Percentiles rank a stretch among this genome's conserved stretches.
Conservation (phyloP, 306 rosid species). For the cucumber (Cucumis sativus) region Cucumber_9930_V3 NC_026659.2:13969501-13970000, state of each 20-base stretch:
- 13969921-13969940: too few relatives aligned
- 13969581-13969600: neutral
- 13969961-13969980: too few relatives aligned
- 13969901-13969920: too few relatives aligned
- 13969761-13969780: constrained; percentile 1
- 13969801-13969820: neutral
- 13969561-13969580: neutral
- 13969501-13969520: neutral
- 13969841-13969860: too few relatives aligned
- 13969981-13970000: too few relatives aligned
- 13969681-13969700: neutral
- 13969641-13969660: neutral
- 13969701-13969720: neutral
- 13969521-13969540: neutral
- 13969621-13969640: neutral
- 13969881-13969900: too few relatives aligned
- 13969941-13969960: too few relatives aligned
- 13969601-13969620: neutral
- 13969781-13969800: constrained; percentile 2
- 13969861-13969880: too few relatives aligned
- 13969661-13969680: neutral
- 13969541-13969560: neutral
- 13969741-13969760: neutral
- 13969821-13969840: too few relatives aligned
- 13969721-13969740: neutral